Evolutionary conservation across 305 asterid genomes (phyloP).

Genomic region (Galium porrigens): DNA sequence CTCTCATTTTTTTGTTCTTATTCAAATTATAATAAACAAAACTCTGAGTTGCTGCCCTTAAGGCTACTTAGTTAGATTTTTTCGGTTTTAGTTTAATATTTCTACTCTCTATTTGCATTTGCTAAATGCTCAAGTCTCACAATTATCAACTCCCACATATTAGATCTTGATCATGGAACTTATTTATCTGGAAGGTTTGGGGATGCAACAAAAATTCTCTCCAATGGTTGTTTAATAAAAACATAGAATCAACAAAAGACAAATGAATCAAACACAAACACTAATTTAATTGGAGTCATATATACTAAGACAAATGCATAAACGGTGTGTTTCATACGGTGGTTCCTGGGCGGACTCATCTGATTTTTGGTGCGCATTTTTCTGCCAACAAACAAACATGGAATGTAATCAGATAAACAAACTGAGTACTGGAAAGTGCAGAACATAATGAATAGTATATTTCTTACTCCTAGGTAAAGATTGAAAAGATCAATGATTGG

Average conservation of each 20-base stretch:
- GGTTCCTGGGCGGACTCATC: conserved; percentile 60
- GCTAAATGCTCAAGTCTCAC: background rate
- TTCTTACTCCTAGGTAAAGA: conserved; percentile 57
- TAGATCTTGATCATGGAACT: background rate
- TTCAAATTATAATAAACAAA: background rate
- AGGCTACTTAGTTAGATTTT: background rate
- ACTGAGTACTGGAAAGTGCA: background rate
- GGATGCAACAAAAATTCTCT: background rate
- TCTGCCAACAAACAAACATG: conserved; percentile 26
- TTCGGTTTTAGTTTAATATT: background rate
- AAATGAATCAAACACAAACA: background rate
- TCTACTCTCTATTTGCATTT: background rate
- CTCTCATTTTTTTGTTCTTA: background rate
- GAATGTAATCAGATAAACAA: background rate
- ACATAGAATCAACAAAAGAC: background rate
- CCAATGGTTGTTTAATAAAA: too few species aligned
- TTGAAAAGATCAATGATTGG: conserved; percentile 67
- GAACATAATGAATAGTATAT: background rate
- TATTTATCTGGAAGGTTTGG: background rate
- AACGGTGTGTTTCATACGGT: conserved; percentile 48
- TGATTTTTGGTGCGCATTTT: conserved; percentile 39
- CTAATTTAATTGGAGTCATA: background rate
- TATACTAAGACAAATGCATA: conserved; percentile 1
- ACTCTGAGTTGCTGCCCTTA: background rate
- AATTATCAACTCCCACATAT: background rate